These are phyloP conservation scores for Rhizopogon vulgaris DNA, from an alignment of 768 basidiomycete species.

Conservation along the genomic window DNA sequence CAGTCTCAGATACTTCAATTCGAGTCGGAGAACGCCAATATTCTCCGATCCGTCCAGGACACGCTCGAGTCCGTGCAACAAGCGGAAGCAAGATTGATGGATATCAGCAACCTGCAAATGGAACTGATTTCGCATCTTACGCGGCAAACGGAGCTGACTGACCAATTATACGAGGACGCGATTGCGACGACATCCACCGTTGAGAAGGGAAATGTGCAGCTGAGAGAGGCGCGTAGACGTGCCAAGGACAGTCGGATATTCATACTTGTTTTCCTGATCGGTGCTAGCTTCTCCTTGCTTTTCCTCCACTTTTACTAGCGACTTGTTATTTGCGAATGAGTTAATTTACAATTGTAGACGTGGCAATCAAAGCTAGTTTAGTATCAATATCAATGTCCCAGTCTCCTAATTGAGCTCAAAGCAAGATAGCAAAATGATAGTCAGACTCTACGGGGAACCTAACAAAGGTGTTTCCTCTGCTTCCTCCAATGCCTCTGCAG, in stretches of 20 bases:
- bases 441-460: constrained; percentile 6
- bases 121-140: constrained; percentile 86
- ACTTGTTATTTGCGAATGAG: constrained; percentile 1
- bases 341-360: constrained; percentile 1
- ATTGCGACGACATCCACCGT: constrained; percentile 81
- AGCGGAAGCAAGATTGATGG: constrained; percentile 86
- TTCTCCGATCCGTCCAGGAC: constrained; percentile 79
- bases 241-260: constrained; percentile 86
- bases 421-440: no score
- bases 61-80: constrained; percentile 85
- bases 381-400: neutral
- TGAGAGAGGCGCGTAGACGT: constrained; percentile 83
- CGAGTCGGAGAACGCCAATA: constrained; percentile 84
- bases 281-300: constrained; percentile 84
- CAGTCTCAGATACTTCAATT: constrained; percentile 89
- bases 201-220: constrained; percentile 84
- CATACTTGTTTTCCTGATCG: constrained; percentile 86
- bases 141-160: constrained; percentile 86
- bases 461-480: constrained; percentile 58
- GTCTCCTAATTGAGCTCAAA: neutral
- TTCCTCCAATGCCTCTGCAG: constrained; percentile 55
- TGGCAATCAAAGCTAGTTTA: neutral
- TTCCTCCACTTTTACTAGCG: constrained; percentile 90
- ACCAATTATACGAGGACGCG: constrained; percentile 92
- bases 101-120: constrained; percentile 90